Conservation (phyloP, 2,329 filamentous ascomycete species). For the Onygenales sp. region DNA sequence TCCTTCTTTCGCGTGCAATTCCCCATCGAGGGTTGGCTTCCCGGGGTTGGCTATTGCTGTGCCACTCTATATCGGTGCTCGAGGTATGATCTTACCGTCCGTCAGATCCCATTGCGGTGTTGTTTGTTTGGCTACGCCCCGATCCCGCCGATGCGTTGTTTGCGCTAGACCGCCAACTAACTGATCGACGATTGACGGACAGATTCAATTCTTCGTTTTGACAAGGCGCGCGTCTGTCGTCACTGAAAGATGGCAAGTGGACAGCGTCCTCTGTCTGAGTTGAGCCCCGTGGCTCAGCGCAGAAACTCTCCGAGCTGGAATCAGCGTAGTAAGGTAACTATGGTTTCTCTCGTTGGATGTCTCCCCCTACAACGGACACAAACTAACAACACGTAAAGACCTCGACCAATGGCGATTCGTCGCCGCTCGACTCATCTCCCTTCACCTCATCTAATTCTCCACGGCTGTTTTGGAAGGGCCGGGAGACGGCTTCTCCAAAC, state of each 20-base stretch:
- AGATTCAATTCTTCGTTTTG: not conserved
- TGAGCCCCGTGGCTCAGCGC: constrained; percentile 74
- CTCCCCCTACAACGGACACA: constrained; percentile 3
- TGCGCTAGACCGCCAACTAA: not conserved
- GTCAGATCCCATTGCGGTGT: not conserved
- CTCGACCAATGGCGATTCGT: constrained; percentile 60
- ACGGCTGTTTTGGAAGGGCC: constrained; percentile 80
- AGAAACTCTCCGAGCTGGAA: constrained; percentile 91
- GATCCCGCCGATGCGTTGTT: not conserved
- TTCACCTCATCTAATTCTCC: constrained; percentile 58
- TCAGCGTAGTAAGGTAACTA: constrained; percentile 57
- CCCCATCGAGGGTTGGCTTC: not conserved
- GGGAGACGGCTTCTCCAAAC: constrained; percentile 58
- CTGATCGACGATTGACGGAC: not conserved
- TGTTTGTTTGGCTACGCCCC: not conserved
- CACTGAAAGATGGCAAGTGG: constrained; percentile 33
- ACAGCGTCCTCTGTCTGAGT: constrained; percentile 76
- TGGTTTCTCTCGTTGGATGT: constrained; percentile 10
- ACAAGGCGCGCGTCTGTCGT: not conserved
- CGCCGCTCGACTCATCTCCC: constrained; percentile 78
- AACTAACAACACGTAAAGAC: constrained; percentile 11
- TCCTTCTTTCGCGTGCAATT: not conserved
- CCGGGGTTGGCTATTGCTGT: not conserved
- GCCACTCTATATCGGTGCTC: not conserved
- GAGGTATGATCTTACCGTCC: not conserved